These are phyloP conservation scores for Serendipita indica DNA, from an alignment of 768 basidiomycete genomes.

Conservation along the genomic window DNA sequence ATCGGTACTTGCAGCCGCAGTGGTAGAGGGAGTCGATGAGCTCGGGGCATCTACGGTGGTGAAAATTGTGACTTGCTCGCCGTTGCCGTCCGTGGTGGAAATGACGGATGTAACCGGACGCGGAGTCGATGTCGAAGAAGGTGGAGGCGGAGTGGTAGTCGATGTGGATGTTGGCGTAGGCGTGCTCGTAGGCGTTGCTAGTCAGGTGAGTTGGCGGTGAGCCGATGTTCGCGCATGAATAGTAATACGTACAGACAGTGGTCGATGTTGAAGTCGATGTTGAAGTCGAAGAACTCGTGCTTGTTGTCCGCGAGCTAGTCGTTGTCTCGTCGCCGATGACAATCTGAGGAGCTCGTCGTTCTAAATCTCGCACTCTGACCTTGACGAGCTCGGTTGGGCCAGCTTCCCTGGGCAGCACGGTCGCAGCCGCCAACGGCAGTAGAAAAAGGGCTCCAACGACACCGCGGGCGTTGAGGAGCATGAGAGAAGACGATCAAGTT, in stretches of 20 bases:
- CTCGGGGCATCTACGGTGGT: slow-evolving; percentile 7
- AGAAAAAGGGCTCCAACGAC: slow-evolving; percentile 2
- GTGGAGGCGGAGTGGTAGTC: slow-evolving; percentile 6
- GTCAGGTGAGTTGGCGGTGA: background rate
- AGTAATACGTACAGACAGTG: slow-evolving; percentile 17
- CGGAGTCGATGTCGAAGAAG: slow-evolving; percentile 8
- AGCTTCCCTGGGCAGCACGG: background rate
- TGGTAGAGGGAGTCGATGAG: slow-evolving; percentile 11
- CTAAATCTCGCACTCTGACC: too few species aligned
- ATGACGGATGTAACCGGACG: background rate
- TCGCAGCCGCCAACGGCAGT: background rate
- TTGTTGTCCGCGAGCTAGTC: slow-evolving; percentile 20
- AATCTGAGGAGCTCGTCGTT: too few species aligned
- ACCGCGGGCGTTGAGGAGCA: background rate
- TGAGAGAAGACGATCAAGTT: background rate
- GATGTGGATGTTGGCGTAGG: slow-evolving; percentile 21
- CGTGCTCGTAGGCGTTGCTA: slow-evolving; percentile 19
- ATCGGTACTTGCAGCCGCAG: background rate
- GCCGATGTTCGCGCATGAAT: background rate
- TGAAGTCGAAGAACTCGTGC: slow-evolving; percentile 18
- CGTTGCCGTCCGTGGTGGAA: slow-evolving; percentile 10
- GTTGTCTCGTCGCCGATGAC: slow-evolving; percentile 11
- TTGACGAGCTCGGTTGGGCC: too few species aligned
- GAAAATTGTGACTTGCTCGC: slow-evolving; percentile 7
- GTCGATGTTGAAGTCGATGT: slow-evolving; percentile 19